A percentile compares a stretch with the other conserved stretches of the same genome.
Conservation (phyloP, 1,139 yeast species). For the Suhomyces chickasaworum region DNA sequence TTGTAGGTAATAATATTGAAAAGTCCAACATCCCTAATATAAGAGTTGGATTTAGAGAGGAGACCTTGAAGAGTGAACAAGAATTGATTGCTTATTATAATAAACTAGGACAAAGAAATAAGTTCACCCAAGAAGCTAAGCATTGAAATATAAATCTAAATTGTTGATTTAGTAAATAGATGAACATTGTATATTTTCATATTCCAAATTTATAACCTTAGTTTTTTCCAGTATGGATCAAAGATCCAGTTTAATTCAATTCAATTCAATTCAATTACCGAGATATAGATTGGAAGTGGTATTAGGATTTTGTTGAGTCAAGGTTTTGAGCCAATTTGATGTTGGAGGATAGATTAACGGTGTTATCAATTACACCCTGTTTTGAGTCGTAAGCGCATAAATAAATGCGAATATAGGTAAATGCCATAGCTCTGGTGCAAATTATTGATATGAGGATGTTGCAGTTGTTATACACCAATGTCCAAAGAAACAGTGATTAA, state of each 20-base stretch:
- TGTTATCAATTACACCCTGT: too few relatives aligned
- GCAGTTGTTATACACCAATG: conserved; percentile 1
- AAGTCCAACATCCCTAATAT: conserved; percentile 94
- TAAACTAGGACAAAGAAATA: conserved; percentile 6
- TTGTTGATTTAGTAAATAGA: too few relatives aligned
- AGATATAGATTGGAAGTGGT: too few relatives aligned
- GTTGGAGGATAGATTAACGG: too few relatives aligned
- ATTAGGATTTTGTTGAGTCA: too few relatives aligned
- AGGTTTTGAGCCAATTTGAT: too few relatives aligned
- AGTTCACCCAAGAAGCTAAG: neutral
- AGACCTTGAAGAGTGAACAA: conserved; percentile 75
- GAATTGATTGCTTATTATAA: conserved; percentile 68
- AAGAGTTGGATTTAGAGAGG: conserved; percentile 77
- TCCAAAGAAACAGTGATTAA: neutral
- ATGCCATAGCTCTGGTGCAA: neutral
- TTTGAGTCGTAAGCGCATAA: neutral
- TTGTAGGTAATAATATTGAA: conserved; percentile 82
- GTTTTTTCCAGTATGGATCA: too few relatives aligned
- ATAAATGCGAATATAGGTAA: neutral
- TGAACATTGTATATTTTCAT: too few relatives aligned
- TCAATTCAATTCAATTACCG: too few relatives aligned
- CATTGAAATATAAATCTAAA: neutral
- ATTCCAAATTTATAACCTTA: too few relatives aligned
- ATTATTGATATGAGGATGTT: neutral
- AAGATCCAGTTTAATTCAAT: too few relatives aligned